Conservation (phyloP, 202 grass and related monocot genomes). For the Cymbopogon flexuosus region DNA sequence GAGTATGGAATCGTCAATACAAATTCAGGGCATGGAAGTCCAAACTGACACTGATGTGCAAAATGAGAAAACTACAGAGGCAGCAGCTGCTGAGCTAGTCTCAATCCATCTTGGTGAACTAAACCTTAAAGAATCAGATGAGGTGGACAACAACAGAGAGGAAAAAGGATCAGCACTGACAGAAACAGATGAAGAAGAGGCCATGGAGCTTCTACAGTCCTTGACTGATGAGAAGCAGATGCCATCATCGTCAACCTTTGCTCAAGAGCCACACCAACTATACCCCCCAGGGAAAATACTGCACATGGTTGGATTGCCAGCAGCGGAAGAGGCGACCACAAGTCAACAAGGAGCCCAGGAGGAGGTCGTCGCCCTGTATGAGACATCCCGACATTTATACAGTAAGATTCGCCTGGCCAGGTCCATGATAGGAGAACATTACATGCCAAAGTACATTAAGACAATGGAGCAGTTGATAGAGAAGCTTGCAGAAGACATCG, state of each 20-base stretch:
- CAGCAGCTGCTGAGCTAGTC: slow-evolving; percentile 2
- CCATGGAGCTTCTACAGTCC: slow-evolving; percentile 23
- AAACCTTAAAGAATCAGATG: slow-evolving; percentile 29
- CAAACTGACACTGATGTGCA: slow-evolving; percentile 15
- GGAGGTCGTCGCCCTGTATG: slow-evolving; percentile 59
- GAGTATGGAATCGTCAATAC: slow-evolving; percentile 2
- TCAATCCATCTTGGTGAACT: slow-evolving; percentile 15
- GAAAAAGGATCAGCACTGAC: slow-evolving; percentile 7
- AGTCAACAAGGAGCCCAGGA: slow-evolving; percentile 34
- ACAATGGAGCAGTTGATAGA: slow-evolving; percentile 73
- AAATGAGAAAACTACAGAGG: slow-evolving; percentile 9
- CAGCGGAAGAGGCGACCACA: slow-evolving; percentile 29
- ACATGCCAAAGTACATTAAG: slow-evolving; percentile 83
- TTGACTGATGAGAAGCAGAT: slow-evolving; percentile 20
- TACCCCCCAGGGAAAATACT: slow-evolving; percentile 90
- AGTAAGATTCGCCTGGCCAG: slow-evolving; percentile 72
- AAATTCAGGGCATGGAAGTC: slow-evolving; percentile 26
- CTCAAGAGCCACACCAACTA: slow-evolving; percentile 47
- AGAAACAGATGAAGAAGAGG: slow-evolving; percentile 22
- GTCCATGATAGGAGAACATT: slow-evolving; percentile 83
- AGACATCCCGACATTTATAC: slow-evolving; percentile 73
- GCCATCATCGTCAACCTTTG: slow-evolving; percentile 19
- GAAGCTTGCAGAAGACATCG: slow-evolving; percentile 40
- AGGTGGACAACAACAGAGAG: neutral
- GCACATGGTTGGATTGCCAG: slow-evolving; percentile 73